A percentile compares a stretch with the other conserved stretches of the same genome.
Conservation (phyloP, 2,329 filamentous ascomycete species). For the Fusarium begoniae region DNA sequence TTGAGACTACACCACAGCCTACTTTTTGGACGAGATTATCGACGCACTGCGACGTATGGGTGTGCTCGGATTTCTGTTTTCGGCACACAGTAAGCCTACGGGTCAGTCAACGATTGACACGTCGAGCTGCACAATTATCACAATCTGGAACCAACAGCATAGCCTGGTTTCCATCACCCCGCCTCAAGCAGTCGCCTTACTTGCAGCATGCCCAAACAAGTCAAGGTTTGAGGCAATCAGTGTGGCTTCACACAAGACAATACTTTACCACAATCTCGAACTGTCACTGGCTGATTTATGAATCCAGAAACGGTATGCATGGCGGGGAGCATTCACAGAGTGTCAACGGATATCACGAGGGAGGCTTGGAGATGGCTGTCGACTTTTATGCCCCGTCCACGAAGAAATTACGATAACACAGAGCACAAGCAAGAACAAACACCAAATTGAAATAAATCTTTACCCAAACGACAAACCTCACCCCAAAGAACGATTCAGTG, state of each 20-base stretch:
- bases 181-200: constrained; percentile 1
- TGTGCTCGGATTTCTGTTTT: not conserved
- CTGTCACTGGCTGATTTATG: rapidly evolving
- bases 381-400: no score
- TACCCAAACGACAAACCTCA: rapidly evolving
- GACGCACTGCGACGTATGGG: not conserved
- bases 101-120: not conserved
- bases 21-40: not conserved
- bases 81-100: not conserved
- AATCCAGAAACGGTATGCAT: not conserved
- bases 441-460: not conserved
- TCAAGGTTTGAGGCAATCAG: rapidly evolving
- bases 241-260: rapidly evolving
- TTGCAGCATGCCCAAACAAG: rapidly evolving
- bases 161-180: not conserved
- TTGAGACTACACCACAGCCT: not conserved
- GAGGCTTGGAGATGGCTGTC: not conserved
- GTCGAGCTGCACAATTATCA: not conserved
- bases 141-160: constrained; percentile 5
- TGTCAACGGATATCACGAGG: not conserved
- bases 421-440: not conserved
- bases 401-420: rapidly evolving
- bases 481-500: not conserved
- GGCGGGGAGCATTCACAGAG: not conserved
- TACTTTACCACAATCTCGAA: rapidly evolving